phyloP scores from a whole-genome alignment of 371 early-diverging fungal genomes.

The Entomophthora muscae region DNA sequence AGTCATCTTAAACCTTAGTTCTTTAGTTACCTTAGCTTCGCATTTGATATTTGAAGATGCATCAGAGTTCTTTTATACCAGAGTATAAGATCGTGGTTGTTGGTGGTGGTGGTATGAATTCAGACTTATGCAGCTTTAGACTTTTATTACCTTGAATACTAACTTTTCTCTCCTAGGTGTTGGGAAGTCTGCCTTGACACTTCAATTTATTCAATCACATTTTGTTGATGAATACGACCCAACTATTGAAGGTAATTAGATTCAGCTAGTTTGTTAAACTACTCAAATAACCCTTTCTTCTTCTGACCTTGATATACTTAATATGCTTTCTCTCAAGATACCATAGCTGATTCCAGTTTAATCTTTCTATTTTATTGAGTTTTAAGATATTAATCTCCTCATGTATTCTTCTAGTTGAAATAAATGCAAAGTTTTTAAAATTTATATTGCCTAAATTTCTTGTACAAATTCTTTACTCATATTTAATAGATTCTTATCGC shows the following conservation, averaged over 20 bases:
- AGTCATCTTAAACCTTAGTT: no score
- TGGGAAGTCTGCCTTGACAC: slow-evolving; percentile 74
- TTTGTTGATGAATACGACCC: slow-evolving; percentile 90
- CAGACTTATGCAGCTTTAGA: background rate
- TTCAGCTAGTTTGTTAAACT: background rate
- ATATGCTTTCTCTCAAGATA: no score
- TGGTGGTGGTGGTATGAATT: slow-evolving; percentile 60
- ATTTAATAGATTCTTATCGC: slow-evolving; percentile 60
- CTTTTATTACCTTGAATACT: background rate
- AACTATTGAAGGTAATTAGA: slow-evolving; percentile 62
- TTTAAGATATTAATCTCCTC: no score
- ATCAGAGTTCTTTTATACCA: slow-evolving; percentile 17
- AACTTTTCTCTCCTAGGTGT: slow-evolving; percentile 24
- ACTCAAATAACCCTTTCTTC: no score
- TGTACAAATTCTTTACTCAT: no score
- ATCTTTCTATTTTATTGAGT: no score
- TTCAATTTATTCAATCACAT: slow-evolving; percentile 76
- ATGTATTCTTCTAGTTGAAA: no score
- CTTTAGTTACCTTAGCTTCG: no score
- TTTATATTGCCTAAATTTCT: no score
- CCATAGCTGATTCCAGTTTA: no score
- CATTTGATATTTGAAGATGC: background rate
- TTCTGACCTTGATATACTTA: no score
- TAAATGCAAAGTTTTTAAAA: background rate
- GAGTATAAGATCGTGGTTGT: slow-evolving; percentile 73